Conservation (phyloP, 1,284 basidiomycete genomes). For the Boletellus deceptivus region DNA sequence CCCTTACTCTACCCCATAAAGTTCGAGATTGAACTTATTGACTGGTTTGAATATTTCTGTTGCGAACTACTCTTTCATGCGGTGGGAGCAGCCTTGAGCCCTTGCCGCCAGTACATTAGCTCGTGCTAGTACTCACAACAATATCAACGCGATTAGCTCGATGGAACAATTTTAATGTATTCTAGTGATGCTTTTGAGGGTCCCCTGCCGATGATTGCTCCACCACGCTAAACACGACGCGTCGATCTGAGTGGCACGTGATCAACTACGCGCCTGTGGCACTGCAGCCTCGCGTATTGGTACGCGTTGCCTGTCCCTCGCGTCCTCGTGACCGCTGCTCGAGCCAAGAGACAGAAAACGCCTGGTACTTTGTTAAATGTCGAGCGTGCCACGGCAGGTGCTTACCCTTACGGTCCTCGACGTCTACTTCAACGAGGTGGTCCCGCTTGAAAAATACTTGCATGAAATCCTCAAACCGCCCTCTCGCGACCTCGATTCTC, state of each 20-base stretch:
- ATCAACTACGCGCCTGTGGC: not conserved
- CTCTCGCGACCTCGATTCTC: not conserved
- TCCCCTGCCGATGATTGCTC: too few species aligned
- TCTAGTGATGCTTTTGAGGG: too few species aligned
- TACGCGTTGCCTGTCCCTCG: not conserved
- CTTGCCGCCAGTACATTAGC: too few species aligned
- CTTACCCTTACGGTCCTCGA: constrained; percentile 25
- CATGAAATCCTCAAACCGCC: constrained; percentile 30
- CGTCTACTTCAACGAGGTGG: constrained; percentile 41
- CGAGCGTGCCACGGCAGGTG: constrained; percentile 1
- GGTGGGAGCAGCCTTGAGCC: too few species aligned
- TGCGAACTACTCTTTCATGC: too few species aligned
- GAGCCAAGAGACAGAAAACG: not conserved
- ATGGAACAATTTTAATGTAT: not conserved
- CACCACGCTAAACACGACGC: too few species aligned
- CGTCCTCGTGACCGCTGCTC: not conserved
- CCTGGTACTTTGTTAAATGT: constrained; percentile 4
- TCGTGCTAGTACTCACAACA: too few species aligned
- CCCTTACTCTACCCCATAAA: too few species aligned
- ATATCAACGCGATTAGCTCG: too few species aligned
- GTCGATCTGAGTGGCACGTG: not conserved
- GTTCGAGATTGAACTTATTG: too few species aligned
- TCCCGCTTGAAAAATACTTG: constrained; percentile 45
- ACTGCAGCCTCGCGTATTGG: not conserved
- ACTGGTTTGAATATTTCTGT: too few species aligned